These are phyloP conservation scores for Rhizomucor pusillus DNA, from an alignment of 371 early-diverging fungal species.

Conservation along the genomic window DNA sequence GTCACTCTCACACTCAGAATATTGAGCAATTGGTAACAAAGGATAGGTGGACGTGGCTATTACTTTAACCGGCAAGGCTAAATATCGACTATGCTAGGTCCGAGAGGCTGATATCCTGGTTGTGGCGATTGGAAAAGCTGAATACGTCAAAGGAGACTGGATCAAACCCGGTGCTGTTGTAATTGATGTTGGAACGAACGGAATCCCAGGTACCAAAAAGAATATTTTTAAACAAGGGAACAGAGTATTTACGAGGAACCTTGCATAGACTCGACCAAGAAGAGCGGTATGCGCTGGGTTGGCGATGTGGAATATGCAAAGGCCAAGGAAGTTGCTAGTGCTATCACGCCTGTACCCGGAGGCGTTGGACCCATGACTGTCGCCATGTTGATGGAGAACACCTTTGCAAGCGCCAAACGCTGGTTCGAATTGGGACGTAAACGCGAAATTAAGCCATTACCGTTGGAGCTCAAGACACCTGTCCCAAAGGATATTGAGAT, in stretches of 20 bases:
- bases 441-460: slow-evolving; percentile 59
- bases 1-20: slow-evolving; percentile 80
- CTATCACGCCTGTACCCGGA: slow-evolving; percentile 94
- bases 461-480: slow-evolving; percentile 65
- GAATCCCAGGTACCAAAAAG: slow-evolving; percentile 59
- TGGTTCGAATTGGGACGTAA: slow-evolving; percentile 38
- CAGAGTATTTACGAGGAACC: no score
- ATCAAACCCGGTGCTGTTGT: slow-evolving; percentile 89
- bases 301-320: slow-evolving; percentile 88
- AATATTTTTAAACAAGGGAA: background rate
- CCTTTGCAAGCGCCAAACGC: slow-evolving; percentile 67
- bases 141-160: slow-evolving; percentile 86
- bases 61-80: background rate
- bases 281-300: slow-evolving; percentile 83
- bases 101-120: slow-evolving; percentile 83
- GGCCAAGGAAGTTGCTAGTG: slow-evolving; percentile 69
- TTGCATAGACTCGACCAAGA: slow-evolving; percentile 75
- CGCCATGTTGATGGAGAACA: slow-evolving; percentile 91
- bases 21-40: slow-evolving; percentile 29
- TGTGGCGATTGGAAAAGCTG: slow-evolving; percentile 81
- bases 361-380: slow-evolving; percentile 98
- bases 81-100: slow-evolving; percentile 30
- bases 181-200: slow-evolving; percentile 94
- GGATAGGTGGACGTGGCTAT: no score
- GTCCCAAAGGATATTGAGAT: slow-evolving; percentile 95